Percentiles rank a stretch among this genome's conserved stretches.
These are phyloP conservation scores for Lasiodiplodia hormozganensis DNA, from an alignment of 2,329 filamentous ascomycete species.

Conservation along the genomic window DNA sequence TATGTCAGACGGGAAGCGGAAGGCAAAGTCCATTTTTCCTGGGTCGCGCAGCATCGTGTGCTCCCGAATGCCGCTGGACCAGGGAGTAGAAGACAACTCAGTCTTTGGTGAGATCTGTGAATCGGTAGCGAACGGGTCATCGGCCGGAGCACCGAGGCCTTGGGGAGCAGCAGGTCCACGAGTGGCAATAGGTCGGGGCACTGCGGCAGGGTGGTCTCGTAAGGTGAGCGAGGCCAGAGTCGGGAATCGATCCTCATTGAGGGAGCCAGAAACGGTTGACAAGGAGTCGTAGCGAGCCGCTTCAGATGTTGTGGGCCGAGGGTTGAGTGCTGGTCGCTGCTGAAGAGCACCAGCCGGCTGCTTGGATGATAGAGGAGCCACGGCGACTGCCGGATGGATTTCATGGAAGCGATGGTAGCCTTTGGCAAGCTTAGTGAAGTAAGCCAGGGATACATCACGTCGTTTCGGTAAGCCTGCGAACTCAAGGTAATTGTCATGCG, in stretches of 20 bases:
- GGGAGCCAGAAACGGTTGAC: not conserved
- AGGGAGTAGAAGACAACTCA: not conserved
- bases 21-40: conserved; percentile 19
- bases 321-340: not conserved
- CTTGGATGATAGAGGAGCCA: conserved; percentile 5
- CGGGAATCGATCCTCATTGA: conserved; percentile 14
- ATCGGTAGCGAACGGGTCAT: conserved; percentile 24
- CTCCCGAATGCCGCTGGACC: not conserved
- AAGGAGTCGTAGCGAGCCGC: conserved; percentile 16
- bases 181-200: conserved; percentile 1
- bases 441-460: conserved; percentile 44
- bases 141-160: conserved; percentile 18
- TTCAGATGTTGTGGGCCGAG: not conserved
- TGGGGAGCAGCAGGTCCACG: conserved; percentile 5
- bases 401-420: conserved; percentile 24
- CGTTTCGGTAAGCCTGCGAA: conserved; percentile 39
- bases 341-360: not conserved
- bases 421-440: conserved; percentile 51
- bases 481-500: not conserved
- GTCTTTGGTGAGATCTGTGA: conserved; percentile 4
- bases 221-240: conserved; percentile 2
- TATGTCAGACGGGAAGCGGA: conserved; percentile 7
- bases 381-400: not conserved
- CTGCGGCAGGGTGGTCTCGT: not conserved
- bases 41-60: not conserved